Percentiles rank a stretch among this genome's conserved stretches.
Evolutionary conservation across 257 asterid genomes (phyloP).

Genomic region (Vinca minor): DNA sequence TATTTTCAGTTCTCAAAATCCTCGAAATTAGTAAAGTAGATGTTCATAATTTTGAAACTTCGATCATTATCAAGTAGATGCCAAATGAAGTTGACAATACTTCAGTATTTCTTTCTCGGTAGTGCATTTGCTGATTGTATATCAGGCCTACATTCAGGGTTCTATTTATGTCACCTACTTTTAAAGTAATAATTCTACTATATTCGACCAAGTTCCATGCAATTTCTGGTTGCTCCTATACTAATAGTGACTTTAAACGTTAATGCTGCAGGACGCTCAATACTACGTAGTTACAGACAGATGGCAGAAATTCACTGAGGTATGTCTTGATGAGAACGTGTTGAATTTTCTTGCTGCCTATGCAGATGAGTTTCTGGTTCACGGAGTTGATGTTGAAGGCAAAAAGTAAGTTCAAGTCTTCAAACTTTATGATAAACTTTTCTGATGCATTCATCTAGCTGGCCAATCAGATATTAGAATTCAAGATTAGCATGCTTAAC

Average conservation of each 20-base stretch:
- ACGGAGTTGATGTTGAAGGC: slow-evolving; percentile 99
- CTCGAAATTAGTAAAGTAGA: not conserved
- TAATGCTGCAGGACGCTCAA: slow-evolving; percentile 43
- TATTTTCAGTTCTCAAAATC: not conserved
- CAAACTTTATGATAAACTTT: not conserved
- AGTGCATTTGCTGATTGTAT: not conserved
- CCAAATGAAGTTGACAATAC: not conserved
- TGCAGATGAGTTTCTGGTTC: slow-evolving; percentile 93
- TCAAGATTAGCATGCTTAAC: not conserved
- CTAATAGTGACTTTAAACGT: slow-evolving; percentile 16
- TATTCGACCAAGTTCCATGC: not conserved
- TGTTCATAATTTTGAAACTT: not conserved
- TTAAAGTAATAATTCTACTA: not conserved
- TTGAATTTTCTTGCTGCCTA: slow-evolving; percentile 56
- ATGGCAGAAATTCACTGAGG: slow-evolving; percentile 93
- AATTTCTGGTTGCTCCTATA: not conserved
- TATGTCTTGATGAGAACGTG: slow-evolving; percentile 61
- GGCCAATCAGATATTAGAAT: not conserved
- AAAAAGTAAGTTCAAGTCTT: slow-evolving; percentile 49
- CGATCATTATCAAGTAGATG: not conserved
- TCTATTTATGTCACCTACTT: not conserved
- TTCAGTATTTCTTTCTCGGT: not conserved
- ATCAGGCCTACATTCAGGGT: not conserved
- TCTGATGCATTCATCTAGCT: not conserved
- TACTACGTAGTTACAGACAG: slow-evolving; percentile 91